Base-by-base conservation (phyloP, 257 asterid species). In the Craterostigma plantagineum region DNA sequence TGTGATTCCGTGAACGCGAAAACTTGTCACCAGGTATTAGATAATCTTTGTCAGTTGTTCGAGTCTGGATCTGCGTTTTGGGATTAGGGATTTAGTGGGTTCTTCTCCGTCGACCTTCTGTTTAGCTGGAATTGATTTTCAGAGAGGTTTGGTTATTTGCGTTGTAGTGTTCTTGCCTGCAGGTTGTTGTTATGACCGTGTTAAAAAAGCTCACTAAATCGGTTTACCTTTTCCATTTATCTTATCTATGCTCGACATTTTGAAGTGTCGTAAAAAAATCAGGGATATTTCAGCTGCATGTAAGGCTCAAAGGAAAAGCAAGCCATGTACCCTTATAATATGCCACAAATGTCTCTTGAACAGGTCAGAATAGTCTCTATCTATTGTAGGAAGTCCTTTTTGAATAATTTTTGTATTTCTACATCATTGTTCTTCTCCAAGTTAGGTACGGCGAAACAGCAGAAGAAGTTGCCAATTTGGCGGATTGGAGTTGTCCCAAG, bases 181-280 rank as follows among this genome's bases (percentile, higher is more conserved):
- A 6, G 30, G 30, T 23, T 23, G 30, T 23, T 23, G n/a, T n/a
- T n/a, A n/a, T n/a, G n/a, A n/a, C n/a, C n/a, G n/a, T 23, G 30
- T 23, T 23, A 2, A 23, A 23, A 23, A 23, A 6, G 30, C 30
- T 6, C 4, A 23, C 30, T 23, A 23, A 23, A 23, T 23, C 6
- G 30, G 30, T 23, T 23, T 23, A 23, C 45, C 14, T 10, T 13
- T 49, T 49, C 52, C 48, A 45, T 46, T 27, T 45, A 34, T 59
- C 14, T 38, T 7, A 15, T 43, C 4, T 16, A 15, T 9, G 45
- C 50, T 55, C 8, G 17, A 48, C 48, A n/a, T 47, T 54, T 57
- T 55, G 64, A 43, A 85, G 94, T 81, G 96, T 68, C 94, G 96
- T 36, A 94, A 85, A 68, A 85, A 75, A 58, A 85, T 83, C 10